Percentiles rank a stretch among this genome's conserved stretches.
Evolutionary conservation across 768 basidiomycete genomes (phyloP).

Genomic region (Kwoniella heveanensis): DNA sequence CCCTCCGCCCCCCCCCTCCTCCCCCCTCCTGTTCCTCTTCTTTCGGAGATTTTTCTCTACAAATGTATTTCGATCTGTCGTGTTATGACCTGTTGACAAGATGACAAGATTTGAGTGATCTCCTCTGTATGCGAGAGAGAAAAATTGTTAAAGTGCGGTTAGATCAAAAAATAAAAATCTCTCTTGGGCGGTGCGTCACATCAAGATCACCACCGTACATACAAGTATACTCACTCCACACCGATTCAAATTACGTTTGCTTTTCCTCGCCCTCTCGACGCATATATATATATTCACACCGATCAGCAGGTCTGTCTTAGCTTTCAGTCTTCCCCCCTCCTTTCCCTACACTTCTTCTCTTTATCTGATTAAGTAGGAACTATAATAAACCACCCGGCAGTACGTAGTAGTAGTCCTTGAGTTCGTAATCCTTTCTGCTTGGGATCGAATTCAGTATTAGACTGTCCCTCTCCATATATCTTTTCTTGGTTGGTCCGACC

Average conservation of each 20-base stretch:
- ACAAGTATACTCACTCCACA: not conserved
- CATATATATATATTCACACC: not conserved
- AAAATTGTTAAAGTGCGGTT: not conserved
- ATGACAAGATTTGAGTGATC: no score
- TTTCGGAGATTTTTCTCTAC: no score
- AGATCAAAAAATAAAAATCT: no score
- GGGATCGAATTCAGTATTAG: not conserved
- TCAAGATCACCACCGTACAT: not conserved
- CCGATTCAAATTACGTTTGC: no score
- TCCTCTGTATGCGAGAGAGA: no score
- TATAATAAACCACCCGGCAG: no score
- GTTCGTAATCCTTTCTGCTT: not conserved
- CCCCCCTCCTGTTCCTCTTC: not conserved
- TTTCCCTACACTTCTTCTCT: not conserved
- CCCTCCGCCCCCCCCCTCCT: not conserved
- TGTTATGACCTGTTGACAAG: no score
- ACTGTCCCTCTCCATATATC: not conserved
- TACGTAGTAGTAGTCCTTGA: no score
- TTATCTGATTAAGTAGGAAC: slow-evolving; percentile 1
- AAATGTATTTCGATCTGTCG: no score
- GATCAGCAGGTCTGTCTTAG: no score
- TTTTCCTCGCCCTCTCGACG: not conserved
- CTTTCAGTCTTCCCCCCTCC: not conserved
- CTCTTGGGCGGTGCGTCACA: no score
- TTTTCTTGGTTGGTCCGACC: not conserved